Percentiles rank a stretch among this genome's conserved stretches.
phyloP scores from a whole-genome alignment of 192 early-diverging fungal genomes.

The Thamnidium elegans region DNA sequence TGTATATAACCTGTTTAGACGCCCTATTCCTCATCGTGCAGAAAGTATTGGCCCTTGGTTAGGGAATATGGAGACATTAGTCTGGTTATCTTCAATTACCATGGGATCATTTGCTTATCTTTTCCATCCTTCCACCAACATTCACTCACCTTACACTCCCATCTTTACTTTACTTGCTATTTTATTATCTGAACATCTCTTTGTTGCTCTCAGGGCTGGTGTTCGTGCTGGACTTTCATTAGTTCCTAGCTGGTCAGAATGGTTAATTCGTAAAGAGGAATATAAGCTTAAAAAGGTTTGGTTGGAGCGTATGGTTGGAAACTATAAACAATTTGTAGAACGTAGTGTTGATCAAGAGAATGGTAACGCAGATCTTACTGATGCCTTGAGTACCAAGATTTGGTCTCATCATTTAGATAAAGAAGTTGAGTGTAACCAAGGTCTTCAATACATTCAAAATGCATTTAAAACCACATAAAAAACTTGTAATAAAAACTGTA shows the following conservation, averaged over 20 bases:
- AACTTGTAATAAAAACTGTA: neutral
- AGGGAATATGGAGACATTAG: constrained; percentile 37
- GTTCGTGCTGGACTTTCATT: constrained; percentile 20
- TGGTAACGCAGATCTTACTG: neutral
- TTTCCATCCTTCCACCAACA: constrained; percentile 42
- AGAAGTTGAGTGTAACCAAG: neutral
- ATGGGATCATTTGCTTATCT: constrained; percentile 55
- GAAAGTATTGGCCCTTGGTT: constrained; percentile 40
- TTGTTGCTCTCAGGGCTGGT: constrained; percentile 17
- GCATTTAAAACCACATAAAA: constrained; percentile 10
- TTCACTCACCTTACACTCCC: constrained; percentile 34
- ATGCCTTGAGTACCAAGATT: neutral
- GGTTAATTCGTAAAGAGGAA: constrained; percentile 32
- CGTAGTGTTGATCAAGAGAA: neutral
- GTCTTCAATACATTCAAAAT: constrained; percentile 2
- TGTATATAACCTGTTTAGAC: constrained; percentile 7
- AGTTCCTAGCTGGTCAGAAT: constrained; percentile 34
- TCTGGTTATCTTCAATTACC: constrained; percentile 60
- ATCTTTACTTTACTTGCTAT: constrained; percentile 29
- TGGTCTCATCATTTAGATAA: constrained; percentile 5
- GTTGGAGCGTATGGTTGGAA: constrained; percentile 17
- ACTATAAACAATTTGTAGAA: constrained; percentile 9
- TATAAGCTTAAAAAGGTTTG: constrained; percentile 37
- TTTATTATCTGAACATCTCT: constrained; percentile 40
- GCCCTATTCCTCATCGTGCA: constrained; percentile 33